Percentiles rank a stretch among this genome's conserved stretches.
phyloP scores from a whole-genome alignment of 352 stramenopile genomes.

The Halophytophthora polymorphica region DNA sequence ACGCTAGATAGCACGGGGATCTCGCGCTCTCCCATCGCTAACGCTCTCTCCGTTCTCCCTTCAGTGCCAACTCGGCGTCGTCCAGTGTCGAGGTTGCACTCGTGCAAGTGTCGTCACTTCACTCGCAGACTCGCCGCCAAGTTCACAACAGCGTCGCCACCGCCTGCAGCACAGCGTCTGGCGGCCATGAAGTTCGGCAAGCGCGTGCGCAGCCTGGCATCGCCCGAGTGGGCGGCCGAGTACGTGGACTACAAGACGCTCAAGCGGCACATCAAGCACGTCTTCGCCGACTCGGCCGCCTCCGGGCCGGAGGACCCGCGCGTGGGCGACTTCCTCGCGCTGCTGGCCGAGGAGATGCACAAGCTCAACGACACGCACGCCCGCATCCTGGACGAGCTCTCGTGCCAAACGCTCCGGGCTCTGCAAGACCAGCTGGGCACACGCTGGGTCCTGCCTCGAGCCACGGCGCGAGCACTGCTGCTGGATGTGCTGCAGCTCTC shows the following conservation, averaged over 20 bases:
- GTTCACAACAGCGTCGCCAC: not conserved
- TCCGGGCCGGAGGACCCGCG: not conserved
- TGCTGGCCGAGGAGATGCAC: constrained; percentile 47
- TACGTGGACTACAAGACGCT: constrained; percentile 85
- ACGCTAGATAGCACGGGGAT: not conserved
- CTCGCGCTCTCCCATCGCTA: no score
- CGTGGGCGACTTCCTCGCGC: constrained; percentile 20
- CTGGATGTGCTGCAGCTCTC: constrained; percentile 61
- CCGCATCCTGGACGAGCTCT: constrained; percentile 52
- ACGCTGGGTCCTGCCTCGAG: constrained; percentile 50
- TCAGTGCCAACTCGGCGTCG: no score
- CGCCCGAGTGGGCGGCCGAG: constrained; percentile 50
- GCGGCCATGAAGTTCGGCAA: constrained; percentile 80
- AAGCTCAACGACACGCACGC: constrained; percentile 60
- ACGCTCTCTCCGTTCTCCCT: no score
- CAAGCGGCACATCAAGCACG: constrained; percentile 59
- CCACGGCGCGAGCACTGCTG: constrained; percentile 51
- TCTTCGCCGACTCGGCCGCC: constrained; percentile 6
- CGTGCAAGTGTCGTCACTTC: no score
- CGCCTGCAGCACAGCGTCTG: no score
- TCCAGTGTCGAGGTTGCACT: no score
- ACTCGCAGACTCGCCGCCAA: no score
- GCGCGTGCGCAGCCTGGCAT: constrained; percentile 64
- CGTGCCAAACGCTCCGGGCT: constrained; percentile 29
- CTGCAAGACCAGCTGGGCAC: constrained; percentile 45